Evolutionary conservation across 2,329 filamentous ascomycete species (phyloP), one percentile per base, ranked within the genome.

Genomic region (Claviceps monticola): DNA sequence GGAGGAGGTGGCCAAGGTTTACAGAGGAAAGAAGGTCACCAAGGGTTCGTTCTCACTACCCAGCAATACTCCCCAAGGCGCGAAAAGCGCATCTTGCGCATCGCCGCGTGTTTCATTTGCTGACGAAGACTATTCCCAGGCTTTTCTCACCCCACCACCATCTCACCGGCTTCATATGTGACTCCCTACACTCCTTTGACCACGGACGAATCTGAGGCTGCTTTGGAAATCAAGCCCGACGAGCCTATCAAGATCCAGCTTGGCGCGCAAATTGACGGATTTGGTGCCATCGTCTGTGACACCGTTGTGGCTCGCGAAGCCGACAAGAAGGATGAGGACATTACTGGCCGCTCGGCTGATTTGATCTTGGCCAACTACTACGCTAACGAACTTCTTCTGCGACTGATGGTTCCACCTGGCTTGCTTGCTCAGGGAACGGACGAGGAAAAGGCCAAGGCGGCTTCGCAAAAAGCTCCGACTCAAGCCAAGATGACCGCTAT

Each of bases 221-320:
- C 78, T 53, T 76, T 79, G 48, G 82, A 83, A 63, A 78, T 98
- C 61, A 87, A 95, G 74, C 78, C 84, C 49, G 86, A 83, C 56
- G 93, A 98, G 74, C 73, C 87, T 56, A 79, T 95, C 72, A 98
- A 98, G 81, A 93, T 98, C 68, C 93, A 98, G 74, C 82, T 98
- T n/a, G 93, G 93, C 64, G 93, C 93, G 50, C 93, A 98, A 74
- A 96, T 98, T 57, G 88, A 97, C 72, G 93, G 93, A 51, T 95
- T 97, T 65, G 89, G 88, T 61, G 86, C 91, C 60, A 96, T 98
- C 66, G 87, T 96, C 61, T 96, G 93, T 73, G 86, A 96, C 71
- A 95, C 88, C 54, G 77, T 97, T 59, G 69, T 96, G 54, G 84
- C 94, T 49, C 75, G 76, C 47, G 68, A 76, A 57, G 74, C 76